phyloP scores from a whole-genome alignment of 352 stramenopile genomes.

The Globisporangium parvum region DNA sequence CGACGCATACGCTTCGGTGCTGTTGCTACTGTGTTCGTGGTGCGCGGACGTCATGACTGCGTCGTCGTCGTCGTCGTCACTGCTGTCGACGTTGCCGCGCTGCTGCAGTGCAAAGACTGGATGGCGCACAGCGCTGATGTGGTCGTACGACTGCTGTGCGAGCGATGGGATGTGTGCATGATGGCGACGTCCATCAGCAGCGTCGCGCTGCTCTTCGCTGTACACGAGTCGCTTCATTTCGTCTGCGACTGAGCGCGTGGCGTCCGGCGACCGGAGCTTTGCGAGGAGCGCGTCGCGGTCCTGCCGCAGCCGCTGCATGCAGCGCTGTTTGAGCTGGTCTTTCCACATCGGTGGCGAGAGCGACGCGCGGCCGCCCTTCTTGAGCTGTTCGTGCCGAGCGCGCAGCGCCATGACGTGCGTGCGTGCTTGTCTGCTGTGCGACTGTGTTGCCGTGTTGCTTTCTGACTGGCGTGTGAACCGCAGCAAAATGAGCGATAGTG shows the following conservation, averaged over 20 bases:
- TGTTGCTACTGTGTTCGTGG: neutral
- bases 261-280: conserved; percentile 49
- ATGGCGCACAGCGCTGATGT: neutral
- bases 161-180: too few species aligned
- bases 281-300: conserved; percentile 55
- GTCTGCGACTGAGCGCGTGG: conserved; percentile 39
- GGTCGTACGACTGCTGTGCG: too few species aligned
- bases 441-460: too few species aligned
- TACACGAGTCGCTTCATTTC: conserved; percentile 60
- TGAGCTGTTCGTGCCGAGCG: conserved; percentile 14
- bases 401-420: conserved; percentile 6
- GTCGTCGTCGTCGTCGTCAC: neutral
- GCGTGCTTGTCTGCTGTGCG: too few species aligned
- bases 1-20: conserved; percentile 19
- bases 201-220: conserved; percentile 23
- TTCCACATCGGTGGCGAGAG: conserved; percentile 72
- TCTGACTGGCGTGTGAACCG: too few species aligned
- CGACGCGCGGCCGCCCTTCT: conserved; percentile 27
- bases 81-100: neutral
- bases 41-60: conserved; percentile 1
- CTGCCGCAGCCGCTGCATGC: conserved; percentile 58
- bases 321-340: conserved; percentile 66
- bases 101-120: neutral
- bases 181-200: too few species aligned
- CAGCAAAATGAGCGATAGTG: too few species aligned